Evolutionary conservation across 352 stramenopile genomes (phyloP), one percentile per base, ranked within the genome.

Genomic region (Blastocystis sp.): DNA sequence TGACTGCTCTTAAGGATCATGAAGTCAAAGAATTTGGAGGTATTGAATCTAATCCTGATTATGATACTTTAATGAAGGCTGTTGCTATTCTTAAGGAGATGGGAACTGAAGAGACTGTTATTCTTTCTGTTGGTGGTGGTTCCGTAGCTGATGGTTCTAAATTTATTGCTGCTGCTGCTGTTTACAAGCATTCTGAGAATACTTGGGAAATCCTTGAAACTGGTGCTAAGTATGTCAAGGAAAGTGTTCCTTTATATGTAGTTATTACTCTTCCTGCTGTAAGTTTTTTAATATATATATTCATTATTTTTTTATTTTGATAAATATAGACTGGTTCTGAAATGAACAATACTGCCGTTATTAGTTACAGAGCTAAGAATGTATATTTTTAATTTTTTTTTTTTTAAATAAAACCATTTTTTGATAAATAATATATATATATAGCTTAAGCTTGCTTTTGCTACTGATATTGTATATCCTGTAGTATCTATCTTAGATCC

Each of bases 51-150:
- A 62, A 62, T 34, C 52, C 52, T 9, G 52, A 62, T 35, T 62
- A 40, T 41, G 52, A 62, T 16, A 62, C 52, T n/a, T 28, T 62
- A 3, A n/a, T 62, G 23, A 62, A 62, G 27, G 52, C 52, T 35
- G 47, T 58, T 24, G 28, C 10, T 2, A 7, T 39, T 23, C 10
- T 58, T 4, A 30, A 34, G 4, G 30, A 48, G n/a, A 3, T 39
- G 28, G 47, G 30, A 16, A 28, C 30, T 30, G 24, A 30, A 0
- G 23, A 34, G 24, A 24, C 31, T 9, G 43, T 58, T 11, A 24
- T 58, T 49, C 28, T 58, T 16, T 34, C 47, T 21, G 47, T 58
- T 46, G 47, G 47, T 28, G 47, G 47, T 39, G 47, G 47, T 58
- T 58, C 47, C 1, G 32, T 58, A 5, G 4, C n/a, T 10, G 47